phyloP scores from a whole-genome alignment of 495 filamentous ascomycete genomes.

The Cairneyella variabilis region DNA sequence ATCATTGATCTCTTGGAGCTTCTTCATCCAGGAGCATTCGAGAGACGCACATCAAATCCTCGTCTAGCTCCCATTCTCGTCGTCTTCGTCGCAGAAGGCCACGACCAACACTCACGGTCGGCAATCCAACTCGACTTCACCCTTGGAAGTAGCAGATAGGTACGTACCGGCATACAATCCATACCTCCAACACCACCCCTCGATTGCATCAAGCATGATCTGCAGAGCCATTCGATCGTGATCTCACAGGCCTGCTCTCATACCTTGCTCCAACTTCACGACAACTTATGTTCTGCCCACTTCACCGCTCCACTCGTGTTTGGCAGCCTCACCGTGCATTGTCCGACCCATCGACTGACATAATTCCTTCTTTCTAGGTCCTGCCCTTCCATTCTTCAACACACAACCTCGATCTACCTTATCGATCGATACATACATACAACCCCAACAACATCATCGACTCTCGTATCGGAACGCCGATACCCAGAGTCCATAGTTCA shows the following conservation, averaged over 20 bases:
- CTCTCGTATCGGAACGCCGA: constrained; percentile 28
- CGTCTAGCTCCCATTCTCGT: not conserved
- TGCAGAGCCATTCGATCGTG: too few species aligned
- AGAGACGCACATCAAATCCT: constrained; percentile 8
- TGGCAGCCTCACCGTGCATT: constrained; percentile 18
- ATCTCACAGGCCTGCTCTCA: too few species aligned
- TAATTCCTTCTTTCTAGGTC: constrained; percentile 9
- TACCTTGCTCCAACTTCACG: too few species aligned
- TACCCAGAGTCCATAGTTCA: constrained; percentile 31
- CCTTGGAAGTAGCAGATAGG: constrained; percentile 20
- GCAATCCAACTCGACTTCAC: constrained; percentile 7
- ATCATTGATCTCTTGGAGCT: constrained; percentile 10
- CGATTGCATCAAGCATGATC: constrained; percentile 11
- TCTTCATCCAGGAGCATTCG: constrained; percentile 4
- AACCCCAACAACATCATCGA: constrained; percentile 12
- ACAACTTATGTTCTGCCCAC: too few species aligned
- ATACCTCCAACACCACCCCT: not conserved
- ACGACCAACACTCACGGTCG: constrained; percentile 9
- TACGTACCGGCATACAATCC: constrained; percentile 21
- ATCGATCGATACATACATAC: constrained; percentile 18
- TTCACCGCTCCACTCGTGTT: constrained; percentile 21
- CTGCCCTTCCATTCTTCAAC: constrained; percentile 12
- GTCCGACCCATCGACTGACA: constrained; percentile 18
- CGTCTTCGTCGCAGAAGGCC: not conserved
- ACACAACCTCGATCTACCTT: constrained; percentile 11